Evolutionary conservation across 139 green algal species (phyloP).

Genomic region (Chlorella vulgaris): DNA sequence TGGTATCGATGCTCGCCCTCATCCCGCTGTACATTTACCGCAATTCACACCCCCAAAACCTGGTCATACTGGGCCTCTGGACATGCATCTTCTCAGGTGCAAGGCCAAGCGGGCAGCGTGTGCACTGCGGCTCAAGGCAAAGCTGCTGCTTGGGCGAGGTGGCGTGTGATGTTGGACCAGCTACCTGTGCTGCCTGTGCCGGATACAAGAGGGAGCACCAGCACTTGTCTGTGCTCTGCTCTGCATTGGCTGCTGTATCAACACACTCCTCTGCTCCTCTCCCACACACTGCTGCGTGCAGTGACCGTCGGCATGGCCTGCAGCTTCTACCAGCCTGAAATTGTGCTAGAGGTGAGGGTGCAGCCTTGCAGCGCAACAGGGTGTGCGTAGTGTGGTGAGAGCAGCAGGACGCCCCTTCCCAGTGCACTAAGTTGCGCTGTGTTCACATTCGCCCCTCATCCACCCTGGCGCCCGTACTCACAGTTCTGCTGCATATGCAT

Average conservation of each 20-base stretch:
- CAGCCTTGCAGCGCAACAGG: no score
- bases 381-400: no score
- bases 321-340: conserved; percentile 50
- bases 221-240: no score
- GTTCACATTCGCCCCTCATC: background rate
- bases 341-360: conserved; percentile 58
- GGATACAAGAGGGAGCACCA: no score
- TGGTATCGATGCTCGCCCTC: conserved; percentile 36
- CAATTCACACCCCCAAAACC: conserved; percentile 66
- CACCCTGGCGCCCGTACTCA: no score
- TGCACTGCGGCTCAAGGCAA: background rate
- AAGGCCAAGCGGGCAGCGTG: background rate
- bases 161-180: no score
- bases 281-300: conserved; percentile 32
- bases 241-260: no score
- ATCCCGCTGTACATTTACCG: conserved; percentile 57
- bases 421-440: background rate
- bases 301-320: conserved; percentile 55
- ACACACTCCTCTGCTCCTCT: background rate
- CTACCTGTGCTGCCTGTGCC: no score
- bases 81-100: conserved; percentile 30
- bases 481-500: no score
- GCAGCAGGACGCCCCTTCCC: background rate
- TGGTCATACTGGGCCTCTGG: conserved; percentile 65
- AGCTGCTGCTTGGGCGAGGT: background rate